These are phyloP conservation scores for Pseudocercospora fuligena DNA, from an alignment of 2,329 filamentous ascomycete genomes.

Conservation along the genomic window DNA sequence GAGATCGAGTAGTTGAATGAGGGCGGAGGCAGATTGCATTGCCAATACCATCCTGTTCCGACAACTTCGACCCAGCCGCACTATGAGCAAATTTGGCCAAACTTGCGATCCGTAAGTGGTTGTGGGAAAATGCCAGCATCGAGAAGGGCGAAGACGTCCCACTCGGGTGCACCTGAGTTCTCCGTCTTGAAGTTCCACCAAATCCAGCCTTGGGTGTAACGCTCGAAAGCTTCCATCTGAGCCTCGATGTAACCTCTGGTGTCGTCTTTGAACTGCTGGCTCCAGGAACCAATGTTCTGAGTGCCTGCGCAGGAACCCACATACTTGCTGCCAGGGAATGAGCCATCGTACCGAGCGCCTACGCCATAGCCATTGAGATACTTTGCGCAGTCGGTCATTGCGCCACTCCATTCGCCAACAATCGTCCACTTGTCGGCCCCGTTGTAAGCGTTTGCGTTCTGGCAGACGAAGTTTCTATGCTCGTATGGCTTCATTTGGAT, in stretches of 20 bases:
- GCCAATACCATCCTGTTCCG: neutral
- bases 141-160: slow-evolving; percentile 57
- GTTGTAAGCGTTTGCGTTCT: slow-evolving; percentile 54
- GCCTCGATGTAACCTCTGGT: slow-evolving; percentile 59
- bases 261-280: slow-evolving; percentile 51
- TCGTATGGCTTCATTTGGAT: slow-evolving; percentile 56
- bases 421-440: slow-evolving; percentile 68
- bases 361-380: slow-evolving; percentile 60
- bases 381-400: slow-evolving; percentile 65
- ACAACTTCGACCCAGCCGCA: neutral
- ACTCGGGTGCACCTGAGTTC: slow-evolving; percentile 48
- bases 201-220: slow-evolving; percentile 58
- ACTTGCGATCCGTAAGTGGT: slow-evolving; percentile 41
- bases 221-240: slow-evolving; percentile 59
- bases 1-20: neutral
- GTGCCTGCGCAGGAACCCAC: slow-evolving; percentile 62
- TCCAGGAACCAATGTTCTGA: slow-evolving; percentile 56
- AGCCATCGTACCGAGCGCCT: slow-evolving; percentile 66
- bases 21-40: neutral
- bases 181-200: slow-evolving; percentile 67
- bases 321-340: slow-evolving; percentile 51
- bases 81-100: slow-evolving; percentile 35
- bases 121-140: slow-evolving; percentile 59
- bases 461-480: slow-evolving; percentile 63
- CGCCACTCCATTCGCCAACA: slow-evolving; percentile 71